These are phyloP conservation scores for Colletotrichum endophyticum DNA, from an alignment of 2,329 filamentous ascomycete species.

Conservation along the genomic window DNA sequence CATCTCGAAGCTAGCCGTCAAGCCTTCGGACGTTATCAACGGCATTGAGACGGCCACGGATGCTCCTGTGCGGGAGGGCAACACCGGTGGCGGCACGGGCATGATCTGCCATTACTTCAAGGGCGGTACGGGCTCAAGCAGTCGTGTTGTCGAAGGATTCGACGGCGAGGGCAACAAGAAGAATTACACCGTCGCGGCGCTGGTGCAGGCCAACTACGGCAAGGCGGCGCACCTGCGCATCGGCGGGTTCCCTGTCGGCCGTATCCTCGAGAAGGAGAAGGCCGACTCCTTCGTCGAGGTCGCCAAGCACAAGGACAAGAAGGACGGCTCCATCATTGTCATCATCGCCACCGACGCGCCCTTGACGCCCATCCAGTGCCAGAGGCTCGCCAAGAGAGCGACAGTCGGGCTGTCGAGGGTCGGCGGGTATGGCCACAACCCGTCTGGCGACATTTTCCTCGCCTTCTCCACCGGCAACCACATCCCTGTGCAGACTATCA, in stretches of 20 bases:
- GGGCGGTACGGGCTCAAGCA: slow-evolving; percentile 69
- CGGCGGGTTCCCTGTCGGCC: slow-evolving; percentile 65
- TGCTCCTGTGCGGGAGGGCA: slow-evolving; percentile 63
- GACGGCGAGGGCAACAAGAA: slow-evolving; percentile 32
- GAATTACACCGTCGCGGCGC: slow-evolving; percentile 63
- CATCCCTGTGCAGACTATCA: slow-evolving; percentile 48
- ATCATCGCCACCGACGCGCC: slow-evolving; percentile 66
- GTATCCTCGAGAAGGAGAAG: slow-evolving; percentile 52
- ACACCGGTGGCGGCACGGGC: slow-evolving; percentile 69
- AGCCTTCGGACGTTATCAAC: slow-evolving; percentile 55
- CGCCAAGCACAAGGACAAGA: slow-evolving; percentile 46
- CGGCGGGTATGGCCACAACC: slow-evolving; percentile 65
- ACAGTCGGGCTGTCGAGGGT: slow-evolving; percentile 66
- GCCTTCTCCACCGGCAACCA: slow-evolving; percentile 68
- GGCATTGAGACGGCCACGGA: slow-evolving; percentile 57
- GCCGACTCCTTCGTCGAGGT: slow-evolving; percentile 30
- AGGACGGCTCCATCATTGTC: slow-evolving; percentile 67
- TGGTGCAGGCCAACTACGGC: slow-evolving; percentile 73
- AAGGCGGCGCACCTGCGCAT: slow-evolving; percentile 60
- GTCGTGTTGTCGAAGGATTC: slow-evolving; percentile 56
- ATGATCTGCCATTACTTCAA: slow-evolving; percentile 73
- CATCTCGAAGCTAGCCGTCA: slow-evolving; percentile 58
- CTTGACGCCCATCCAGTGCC: slow-evolving; percentile 60
- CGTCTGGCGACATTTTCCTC: slow-evolving; percentile 70
- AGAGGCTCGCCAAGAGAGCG: slow-evolving; percentile 63